phyloP scores from a whole-genome alignment of 1,139 yeast genomes.

The Wickerhamomyces sp. region DNA sequence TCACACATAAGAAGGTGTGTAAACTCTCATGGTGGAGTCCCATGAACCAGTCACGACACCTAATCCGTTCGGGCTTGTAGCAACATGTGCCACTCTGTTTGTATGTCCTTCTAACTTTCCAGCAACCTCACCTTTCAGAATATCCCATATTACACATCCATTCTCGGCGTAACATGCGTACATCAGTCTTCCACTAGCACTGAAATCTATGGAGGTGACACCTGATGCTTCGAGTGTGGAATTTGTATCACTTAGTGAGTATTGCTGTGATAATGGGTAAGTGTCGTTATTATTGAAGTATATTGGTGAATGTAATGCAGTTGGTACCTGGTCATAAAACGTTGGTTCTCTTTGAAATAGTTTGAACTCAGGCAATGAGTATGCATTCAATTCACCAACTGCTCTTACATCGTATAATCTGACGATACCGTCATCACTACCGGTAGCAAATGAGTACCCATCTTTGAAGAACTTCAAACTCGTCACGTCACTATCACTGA shows the following conservation, averaged over 20 bases:
- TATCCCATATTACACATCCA: constrained; percentile 78
- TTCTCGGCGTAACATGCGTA: constrained; percentile 75
- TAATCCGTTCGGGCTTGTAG: constrained; percentile 69
- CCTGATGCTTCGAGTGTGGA: constrained; percentile 54
- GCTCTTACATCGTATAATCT: constrained; percentile 72
- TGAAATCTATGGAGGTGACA: constrained; percentile 67
- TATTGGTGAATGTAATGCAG: constrained; percentile 5
- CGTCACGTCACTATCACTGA: constrained; percentile 65
- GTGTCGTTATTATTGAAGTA: constrained; percentile 2
- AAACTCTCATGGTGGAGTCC: constrained; percentile 63
- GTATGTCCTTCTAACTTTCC: constrained; percentile 59
- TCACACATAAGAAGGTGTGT: constrained; percentile 43
- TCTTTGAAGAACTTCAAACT: constrained; percentile 65
- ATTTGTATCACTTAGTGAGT: constrained; percentile 21
- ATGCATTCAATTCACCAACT: constrained; percentile 63
- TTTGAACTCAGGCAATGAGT: constrained; percentile 28
- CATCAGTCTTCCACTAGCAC: constrained; percentile 70
- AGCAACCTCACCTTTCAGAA: constrained; percentile 58
- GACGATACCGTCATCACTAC: constrained; percentile 78
- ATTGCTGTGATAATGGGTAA: constrained; percentile 7
- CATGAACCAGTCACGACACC: constrained; percentile 70
- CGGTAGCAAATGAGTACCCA: constrained; percentile 62
- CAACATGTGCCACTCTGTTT: constrained; percentile 59
- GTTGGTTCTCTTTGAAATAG: constrained; percentile 13
- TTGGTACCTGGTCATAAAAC: constrained; percentile 3